Evolutionary conservation across 176 grass and related monocot genomes (phyloP), one percentile per base, ranked within the genome.

Genomic region (Typha latifolia): DNA sequence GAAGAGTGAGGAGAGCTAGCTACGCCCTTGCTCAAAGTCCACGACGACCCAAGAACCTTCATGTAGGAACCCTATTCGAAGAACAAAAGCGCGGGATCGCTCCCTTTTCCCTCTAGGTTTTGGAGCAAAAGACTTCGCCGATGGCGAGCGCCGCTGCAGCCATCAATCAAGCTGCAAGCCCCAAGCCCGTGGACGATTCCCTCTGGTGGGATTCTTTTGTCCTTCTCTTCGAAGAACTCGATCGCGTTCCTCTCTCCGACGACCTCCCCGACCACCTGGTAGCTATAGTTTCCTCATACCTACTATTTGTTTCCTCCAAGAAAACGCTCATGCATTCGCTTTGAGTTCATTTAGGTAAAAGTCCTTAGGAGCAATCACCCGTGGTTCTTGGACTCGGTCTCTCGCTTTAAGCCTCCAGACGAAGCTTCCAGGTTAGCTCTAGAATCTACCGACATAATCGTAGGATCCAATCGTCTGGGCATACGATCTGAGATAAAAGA

Each of bases 171-270:
- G n/a, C 15, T 1, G 52, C 52, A 47, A 53, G 53, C 15, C 80
- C 71, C 29, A 91, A 81, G 51, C 48, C 72, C 6, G 76, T 79
- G 43, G 32, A 76, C 8, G 74, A 82, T 16, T 86, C 85, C n/a
- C 74, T 91, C 12, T 96, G 88, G 92, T 96, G 92, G 92, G 92
- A 89, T 24, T 67, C 88, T 16, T 96, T 96, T 80, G 72, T 86
- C 50, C 32, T 5, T 65, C 85, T 96, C 72, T 81, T 80, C 72
- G 88, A 88, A 65, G 92, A 96, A 48, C 82, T 96, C 78, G 92
- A 96, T 73, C 78, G 75, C 32, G 64, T 72, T 32, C 66, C 91
- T 12, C 56, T 66, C 51, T 62, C 77, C 62, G 78, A 73, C 16
- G 73, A 75, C 20, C 74, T 89, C 56, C 75, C 88, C 14, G 72